Base-by-base conservation (phyloP, 2,329 filamentous ascomycete genomes). In the Penicillium sp. region DNA sequence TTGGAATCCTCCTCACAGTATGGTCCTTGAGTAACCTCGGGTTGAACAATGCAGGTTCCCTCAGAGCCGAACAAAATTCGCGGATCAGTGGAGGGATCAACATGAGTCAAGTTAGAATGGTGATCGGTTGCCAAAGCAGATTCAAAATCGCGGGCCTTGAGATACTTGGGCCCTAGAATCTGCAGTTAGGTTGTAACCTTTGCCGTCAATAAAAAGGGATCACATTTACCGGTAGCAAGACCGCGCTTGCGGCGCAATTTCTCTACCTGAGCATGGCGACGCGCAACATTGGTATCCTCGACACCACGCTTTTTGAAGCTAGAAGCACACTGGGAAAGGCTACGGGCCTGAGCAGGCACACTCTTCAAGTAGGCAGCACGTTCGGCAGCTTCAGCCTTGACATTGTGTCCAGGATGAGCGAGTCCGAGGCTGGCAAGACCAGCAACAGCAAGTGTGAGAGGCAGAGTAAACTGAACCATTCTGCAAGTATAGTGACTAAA, bases 1-100 rank as follows among this genome's bases (percentile, higher is more conserved):
- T n/a, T n/a, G n/a, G n/a, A n/a, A n/a, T n/a, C n/a, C n/a, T n/a
- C n/a, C 66, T 19, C 21, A 71, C 68, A 84, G 71, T 83, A 84
- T 18, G 82, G 82, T 0, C 81, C 81, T 64, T 82, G 73, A 3
- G 77, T 83, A 18, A 78, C 77, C 63, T 83, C 81, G 0, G 81
- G 80, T 14, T 73, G 78, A 28, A 84, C 70, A 24, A 82, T 69
- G 58, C 81, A 83, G 16, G 77, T 55, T 59, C 72, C 39, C 64
- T 68, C 67, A 8, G 67, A 69, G 11, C 60, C 55, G 34, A 73
- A 73, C 23, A 74, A 56, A 5, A 67, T 55, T 0, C 47, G 53
- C 3, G 67, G 64, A 48, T 66, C 63, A 8, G 62, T 66, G 10
- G 42, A 54, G n/a, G 43, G 44, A 37, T 62, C 60, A 16, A 69